phyloP scores from a whole-genome alignment of 768 basidiomycete species.

The Panellus pusillus region DNA sequence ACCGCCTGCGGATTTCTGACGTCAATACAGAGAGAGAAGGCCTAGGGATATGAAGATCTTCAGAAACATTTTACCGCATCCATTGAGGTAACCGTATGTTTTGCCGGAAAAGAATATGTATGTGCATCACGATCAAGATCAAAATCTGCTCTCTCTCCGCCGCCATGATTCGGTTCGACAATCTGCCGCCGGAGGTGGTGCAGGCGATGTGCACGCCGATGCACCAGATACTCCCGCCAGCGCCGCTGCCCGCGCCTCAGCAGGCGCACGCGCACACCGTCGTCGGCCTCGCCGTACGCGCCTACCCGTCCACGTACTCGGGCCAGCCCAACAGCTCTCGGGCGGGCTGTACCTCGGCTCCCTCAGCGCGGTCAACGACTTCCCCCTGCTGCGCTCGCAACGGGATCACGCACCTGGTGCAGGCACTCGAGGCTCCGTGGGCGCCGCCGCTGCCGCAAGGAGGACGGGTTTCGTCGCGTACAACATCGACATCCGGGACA shows the following conservation, averaged over 20 bases:
- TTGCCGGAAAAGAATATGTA: no score
- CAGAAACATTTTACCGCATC: no score
- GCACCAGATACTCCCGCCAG: conserved; percentile 62
- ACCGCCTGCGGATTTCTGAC: no score
- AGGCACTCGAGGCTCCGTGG: conserved; percentile 65
- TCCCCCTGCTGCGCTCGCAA: conserved; percentile 48
- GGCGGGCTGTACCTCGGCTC: conserved; percentile 72
- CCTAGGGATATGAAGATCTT: no score
- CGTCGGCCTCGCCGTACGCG: conserved; percentile 23
- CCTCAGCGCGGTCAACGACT: conserved; percentile 58
- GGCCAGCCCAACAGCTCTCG: conserved; percentile 13
- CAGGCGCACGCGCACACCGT: neutral
- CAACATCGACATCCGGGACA: conserved; percentile 69
- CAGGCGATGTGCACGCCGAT: conserved; percentile 86
- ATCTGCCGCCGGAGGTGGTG: conserved; percentile 70
- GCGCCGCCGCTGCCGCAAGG: conserved; percentile 44
- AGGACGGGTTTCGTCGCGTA: conserved; percentile 54
- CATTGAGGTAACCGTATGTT: no score
- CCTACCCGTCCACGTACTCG: conserved; percentile 12
- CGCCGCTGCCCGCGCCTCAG: conserved; percentile 27
- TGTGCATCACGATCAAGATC: no score
- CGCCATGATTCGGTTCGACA: conserved; percentile 77
- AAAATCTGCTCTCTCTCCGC: neutral
- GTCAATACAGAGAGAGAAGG: no score
- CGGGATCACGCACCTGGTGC: conserved; percentile 56